phyloP scores from a whole-genome alignment of 305 asterid species.

The Vinca major region DNA sequence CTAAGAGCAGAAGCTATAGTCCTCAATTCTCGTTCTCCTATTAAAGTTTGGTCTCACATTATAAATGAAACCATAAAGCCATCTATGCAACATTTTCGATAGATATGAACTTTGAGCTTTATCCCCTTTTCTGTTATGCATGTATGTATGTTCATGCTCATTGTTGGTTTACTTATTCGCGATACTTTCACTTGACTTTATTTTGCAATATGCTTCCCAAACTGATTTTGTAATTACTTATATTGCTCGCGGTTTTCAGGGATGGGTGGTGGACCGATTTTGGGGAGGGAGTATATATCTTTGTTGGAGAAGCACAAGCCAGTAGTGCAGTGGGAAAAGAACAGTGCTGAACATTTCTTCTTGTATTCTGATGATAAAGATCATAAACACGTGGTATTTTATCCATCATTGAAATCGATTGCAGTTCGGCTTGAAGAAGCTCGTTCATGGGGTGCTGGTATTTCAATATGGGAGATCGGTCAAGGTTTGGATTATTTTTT shows the following conservation, averaged over 20 bases:
- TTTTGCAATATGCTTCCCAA: background rate
- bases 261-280: conserved; percentile 79
- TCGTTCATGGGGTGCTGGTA: conserved; percentile 62
- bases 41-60: background rate
- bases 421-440: conserved; percentile 70
- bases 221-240: background rate
- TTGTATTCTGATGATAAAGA: conserved; percentile 53
- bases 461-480: conserved; percentile 95
- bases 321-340: conserved; percentile 70
- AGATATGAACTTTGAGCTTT: background rate
- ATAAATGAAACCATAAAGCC: background rate
- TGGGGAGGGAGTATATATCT: conserved; percentile 67
- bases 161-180: background rate
- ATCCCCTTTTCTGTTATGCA: background rate
- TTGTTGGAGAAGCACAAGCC: conserved; percentile 78
- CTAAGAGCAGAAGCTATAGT: background rate
- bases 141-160: background rate
- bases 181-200: background rate
- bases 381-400: conserved; percentile 67
- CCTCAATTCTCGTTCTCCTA: background rate
- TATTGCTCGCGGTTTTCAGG: conserved; percentile 29
- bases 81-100: background rate
- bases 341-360: conserved; percentile 87
- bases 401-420: conserved; percentile 61
- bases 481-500: conserved; percentile 84